Conservation (phyloP, 2,329 filamentous ascomycete genomes). For the Madurella fahalii region DNA sequence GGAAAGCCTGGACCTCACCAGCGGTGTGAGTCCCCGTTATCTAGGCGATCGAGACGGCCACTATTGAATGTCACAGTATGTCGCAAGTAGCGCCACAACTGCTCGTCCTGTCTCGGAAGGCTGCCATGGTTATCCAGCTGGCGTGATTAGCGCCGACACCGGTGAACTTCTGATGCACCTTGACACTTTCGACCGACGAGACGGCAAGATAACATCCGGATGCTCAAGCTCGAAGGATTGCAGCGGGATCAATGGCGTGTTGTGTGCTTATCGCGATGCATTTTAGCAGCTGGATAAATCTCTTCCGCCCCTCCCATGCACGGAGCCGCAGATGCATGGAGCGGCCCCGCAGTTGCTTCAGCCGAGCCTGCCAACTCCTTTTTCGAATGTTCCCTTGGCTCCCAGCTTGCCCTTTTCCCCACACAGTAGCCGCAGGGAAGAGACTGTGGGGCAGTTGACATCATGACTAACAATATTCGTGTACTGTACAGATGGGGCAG, state of each 20-base stretch:
- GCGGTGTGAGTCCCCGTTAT: neutral
- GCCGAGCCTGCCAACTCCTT: slow-evolving; percentile 6
- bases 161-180: neutral
- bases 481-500: too few species aligned
- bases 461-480: neutral
- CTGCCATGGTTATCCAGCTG: too few species aligned
- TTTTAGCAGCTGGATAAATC: neutral
- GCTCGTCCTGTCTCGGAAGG: neutral
- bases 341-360: neutral
- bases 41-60: neutral
- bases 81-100: neutral
- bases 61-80: neutral
- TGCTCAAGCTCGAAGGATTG: neutral
- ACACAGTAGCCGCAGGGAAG: too few species aligned
- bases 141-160: neutral
- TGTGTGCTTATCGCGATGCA: neutral
- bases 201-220: neutral
- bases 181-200: neutral
- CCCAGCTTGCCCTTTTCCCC: too few species aligned
- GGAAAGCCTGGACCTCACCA: neutral
- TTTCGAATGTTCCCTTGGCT: slow-evolving; percentile 21
- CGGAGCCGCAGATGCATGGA: slow-evolving; percentile 1
- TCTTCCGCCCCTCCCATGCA: neutral
- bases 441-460: neutral
- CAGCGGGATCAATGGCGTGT: neutral